These are phyloP conservation scores for Dioszegia crocea DNA, from an alignment of 768 basidiomycete genomes.

Conservation along the genomic window DNA sequence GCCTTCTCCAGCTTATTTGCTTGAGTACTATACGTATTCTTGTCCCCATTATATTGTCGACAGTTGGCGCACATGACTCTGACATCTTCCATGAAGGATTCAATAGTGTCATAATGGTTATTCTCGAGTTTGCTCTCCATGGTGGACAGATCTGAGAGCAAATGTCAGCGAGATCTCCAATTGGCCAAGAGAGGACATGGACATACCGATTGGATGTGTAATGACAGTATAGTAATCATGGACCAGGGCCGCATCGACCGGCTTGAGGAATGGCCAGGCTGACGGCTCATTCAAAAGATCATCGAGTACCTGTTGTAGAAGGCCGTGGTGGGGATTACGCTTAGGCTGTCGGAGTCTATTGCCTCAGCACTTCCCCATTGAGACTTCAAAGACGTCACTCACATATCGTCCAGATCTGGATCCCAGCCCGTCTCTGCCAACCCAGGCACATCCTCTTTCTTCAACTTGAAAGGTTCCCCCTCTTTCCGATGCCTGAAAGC, in stretches of 20 bases:
- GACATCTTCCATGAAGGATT: constrained; percentile 71
- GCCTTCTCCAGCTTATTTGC: constrained; percentile 78
- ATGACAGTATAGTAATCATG: constrained; percentile 86
- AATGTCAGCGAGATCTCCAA: background rate
- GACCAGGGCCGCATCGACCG: constrained; percentile 75
- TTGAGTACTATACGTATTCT: constrained; percentile 68
- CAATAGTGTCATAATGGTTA: constrained; percentile 73
- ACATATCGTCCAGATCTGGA: constrained; percentile 71
- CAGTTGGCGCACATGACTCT: constrained; percentile 87
- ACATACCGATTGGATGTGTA: constrained; percentile 85
- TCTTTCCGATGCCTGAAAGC: constrained; percentile 64
- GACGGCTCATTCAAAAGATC: constrained; percentile 72
- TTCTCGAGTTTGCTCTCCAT: constrained; percentile 86
- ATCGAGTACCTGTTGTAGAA: constrained; percentile 72
- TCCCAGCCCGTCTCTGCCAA: constrained; percentile 91
- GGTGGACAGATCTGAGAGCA: constrained; percentile 62
- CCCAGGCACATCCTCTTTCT: constrained; percentile 80
- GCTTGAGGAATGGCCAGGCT: constrained; percentile 81
- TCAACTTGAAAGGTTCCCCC: constrained; percentile 52
- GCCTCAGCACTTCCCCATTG: background rate
- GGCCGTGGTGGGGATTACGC: constrained; percentile 57
- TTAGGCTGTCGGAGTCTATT: constrained; percentile 51
- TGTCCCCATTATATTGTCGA: constrained; percentile 75
- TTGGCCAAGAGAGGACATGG: too few relatives aligned
- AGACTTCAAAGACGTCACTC: constrained; percentile 34